Base-by-base conservation (phyloP, 768 basidiomycete species). In the Boletus insuetus region DNA sequence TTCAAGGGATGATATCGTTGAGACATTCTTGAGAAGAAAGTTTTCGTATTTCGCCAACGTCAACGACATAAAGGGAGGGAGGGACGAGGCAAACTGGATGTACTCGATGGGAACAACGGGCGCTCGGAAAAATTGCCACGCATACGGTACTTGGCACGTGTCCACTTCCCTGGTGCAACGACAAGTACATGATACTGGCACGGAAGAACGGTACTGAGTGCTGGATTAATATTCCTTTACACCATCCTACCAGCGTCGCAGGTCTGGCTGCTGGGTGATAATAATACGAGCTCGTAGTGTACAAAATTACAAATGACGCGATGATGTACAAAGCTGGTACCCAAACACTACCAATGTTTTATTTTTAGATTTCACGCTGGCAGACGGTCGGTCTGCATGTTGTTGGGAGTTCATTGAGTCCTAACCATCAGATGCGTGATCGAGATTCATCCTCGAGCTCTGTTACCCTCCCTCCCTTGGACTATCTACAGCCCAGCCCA, bases 1-100 rank as follows among this genome's bases (percentile, higher is more conserved):
- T 72, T 98, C 96, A 62, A 98, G 74, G n/a, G 86, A 83, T 19
- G 89, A 86, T 48, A 98, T 90, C 20, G 90, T 85, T 2, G 87
- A 84, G 22, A 90, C 85, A 73, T 98, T 97, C 53, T 86, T 81
- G 54, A 97, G 75, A 56, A 97, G 79, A 65, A 94, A 90, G 26
- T 80, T 73, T 68, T 95, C 93, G 72, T 96, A 96, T 69, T 77
- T 84, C 58, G 82, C 83, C 62, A 86, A 64, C 39, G 82, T 77
- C 46, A 80, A 78, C 60, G 85, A 77, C 87, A 89, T 89, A 45
- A 46, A 46, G 49, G 46, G 43, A 38, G 44, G 29, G 42, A 19
- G 20, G 6, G 35, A 16, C 49, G 20, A 22, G 49, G 24, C 17
- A 37, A 53, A 31, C 19, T 29, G 46, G 32, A 45, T 24, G 42